Evolutionary conservation across 106 monocot species (phyloP).

Genomic region (Triglochin maritima): DNA sequence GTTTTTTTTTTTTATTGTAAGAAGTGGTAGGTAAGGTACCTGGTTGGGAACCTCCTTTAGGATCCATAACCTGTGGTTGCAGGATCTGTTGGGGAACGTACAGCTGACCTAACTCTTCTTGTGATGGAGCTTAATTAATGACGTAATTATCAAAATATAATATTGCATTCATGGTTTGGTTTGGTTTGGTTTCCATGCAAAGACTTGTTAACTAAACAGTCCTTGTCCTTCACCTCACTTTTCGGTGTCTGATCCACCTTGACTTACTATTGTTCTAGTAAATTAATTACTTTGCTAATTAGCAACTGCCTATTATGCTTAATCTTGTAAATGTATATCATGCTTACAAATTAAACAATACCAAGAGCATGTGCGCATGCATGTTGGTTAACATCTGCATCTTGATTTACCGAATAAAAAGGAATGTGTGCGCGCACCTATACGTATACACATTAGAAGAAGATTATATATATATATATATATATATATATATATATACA

Average conservation of each 20-base stretch:
- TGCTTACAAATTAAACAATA: not conserved
- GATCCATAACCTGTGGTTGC: too few species aligned
- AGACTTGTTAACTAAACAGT: slow-evolving; percentile 9
- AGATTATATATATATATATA: too few species aligned
- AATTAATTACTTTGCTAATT: not conserved
- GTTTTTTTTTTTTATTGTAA: too few species aligned
- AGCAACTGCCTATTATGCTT: too few species aligned
- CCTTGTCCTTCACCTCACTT: slow-evolving; percentile 5
- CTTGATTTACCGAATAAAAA: not conserved
- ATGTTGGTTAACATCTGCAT: not conserved
- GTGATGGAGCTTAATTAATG: too few species aligned
- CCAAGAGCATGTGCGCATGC: not conserved
- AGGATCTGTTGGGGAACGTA: too few species aligned
- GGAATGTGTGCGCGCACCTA: not conserved
- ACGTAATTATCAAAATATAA: too few species aligned
- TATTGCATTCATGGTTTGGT: not conserved
- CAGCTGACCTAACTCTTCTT: too few species aligned
- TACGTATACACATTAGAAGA: not conserved
- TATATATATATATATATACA: too few species aligned
- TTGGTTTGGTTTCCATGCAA: slow-evolving; percentile 5
- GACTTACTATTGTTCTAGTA: not conserved
- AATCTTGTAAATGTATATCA: not conserved
- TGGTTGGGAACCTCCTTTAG: too few species aligned
- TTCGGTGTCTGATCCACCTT: slow-evolving; percentile 6
- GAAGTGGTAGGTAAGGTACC: too few species aligned